Evolutionary conservation across 2,329 filamentous ascomycete species (phyloP).

Genomic region (Nothophaeocryptopus gaeumannii): DNA sequence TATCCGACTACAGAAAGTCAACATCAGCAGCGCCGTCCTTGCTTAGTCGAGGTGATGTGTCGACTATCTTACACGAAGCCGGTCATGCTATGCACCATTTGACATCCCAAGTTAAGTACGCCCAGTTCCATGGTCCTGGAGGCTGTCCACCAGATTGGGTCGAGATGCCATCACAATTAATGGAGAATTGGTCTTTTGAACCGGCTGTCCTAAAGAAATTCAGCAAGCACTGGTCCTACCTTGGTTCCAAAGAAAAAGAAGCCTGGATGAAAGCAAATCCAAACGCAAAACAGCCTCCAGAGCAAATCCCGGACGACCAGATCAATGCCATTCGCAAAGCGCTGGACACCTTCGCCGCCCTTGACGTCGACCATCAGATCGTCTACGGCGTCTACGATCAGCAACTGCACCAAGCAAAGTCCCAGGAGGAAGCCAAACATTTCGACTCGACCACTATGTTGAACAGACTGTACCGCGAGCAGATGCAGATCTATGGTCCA

Average conservation of each 20-base stretch:
- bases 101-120: slow-evolving; percentile 1
- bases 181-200: slow-evolving; percentile 13
- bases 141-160: slow-evolving; percentile 11
- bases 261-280: slow-evolving; percentile 6
- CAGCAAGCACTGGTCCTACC: slow-evolving; percentile 17
- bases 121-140: not conserved
- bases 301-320: slow-evolving; percentile 5
- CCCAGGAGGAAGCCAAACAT: slow-evolving; percentile 4
- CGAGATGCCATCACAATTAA: slow-evolving; percentile 11
- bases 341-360: not conserved
- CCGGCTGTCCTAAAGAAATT: slow-evolving; percentile 8
- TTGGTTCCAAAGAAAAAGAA: not conserved
- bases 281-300: not conserved
- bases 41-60: slow-evolving; percentile 1
- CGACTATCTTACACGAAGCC: slow-evolving; percentile 11
- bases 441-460: slow-evolving; percentile 1
- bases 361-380: not conserved
- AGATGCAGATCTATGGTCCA: not conserved
- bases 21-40: slow-evolving; percentile 2
- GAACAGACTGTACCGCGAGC: not conserved
- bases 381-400: slow-evolving; percentile 3
- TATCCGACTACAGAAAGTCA: slow-evolving; percentile 7
- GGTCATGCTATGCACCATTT: slow-evolving; percentile 19
- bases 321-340: not conserved
- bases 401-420: not conserved